Evolutionary conservation across 106 monocot species (phyloP).

Genomic region (Phalaenopsis equestris): DNA sequence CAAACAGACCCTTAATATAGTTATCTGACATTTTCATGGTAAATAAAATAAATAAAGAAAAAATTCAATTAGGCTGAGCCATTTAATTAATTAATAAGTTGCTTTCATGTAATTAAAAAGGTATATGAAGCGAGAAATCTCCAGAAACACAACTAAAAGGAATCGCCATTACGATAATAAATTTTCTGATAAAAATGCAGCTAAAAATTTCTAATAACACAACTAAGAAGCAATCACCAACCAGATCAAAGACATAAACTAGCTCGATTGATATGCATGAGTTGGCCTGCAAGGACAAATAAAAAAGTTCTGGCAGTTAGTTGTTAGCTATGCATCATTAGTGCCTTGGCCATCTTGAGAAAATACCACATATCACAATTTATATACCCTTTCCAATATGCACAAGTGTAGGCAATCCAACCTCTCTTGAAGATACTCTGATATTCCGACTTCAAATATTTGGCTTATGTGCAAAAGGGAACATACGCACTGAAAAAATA

Average conservation of each 20-base stretch:
- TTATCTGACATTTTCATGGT: neutral
- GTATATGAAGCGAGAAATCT: neutral
- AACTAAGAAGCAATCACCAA: conserved; percentile 19
- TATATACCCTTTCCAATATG: conserved; percentile 60
- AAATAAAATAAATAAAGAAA: neutral
- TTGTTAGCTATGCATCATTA: neutral
- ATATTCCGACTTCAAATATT: conserved; percentile 89
- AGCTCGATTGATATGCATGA: conserved; percentile 66
- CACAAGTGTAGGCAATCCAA: conserved; percentile 40
- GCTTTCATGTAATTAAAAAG: neutral
- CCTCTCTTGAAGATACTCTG: conserved; percentile 66
- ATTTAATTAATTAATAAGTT: neutral
- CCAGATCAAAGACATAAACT: conserved; percentile 88
- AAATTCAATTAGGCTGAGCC: neutral
- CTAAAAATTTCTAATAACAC: neutral
- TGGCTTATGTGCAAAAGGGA: conserved; percentile 82
- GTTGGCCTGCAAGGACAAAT: conserved; percentile 48
- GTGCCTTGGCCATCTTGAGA: neutral
- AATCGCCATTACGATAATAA: neutral
- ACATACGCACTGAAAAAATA: conserved; percentile 60
- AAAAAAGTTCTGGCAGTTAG: neutral
- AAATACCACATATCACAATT: neutral
- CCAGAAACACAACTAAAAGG: neutral
- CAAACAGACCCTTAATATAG: neutral
- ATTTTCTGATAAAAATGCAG: neutral